These are phyloP conservation scores for Pontederia crassipes DNA, from an alignment of 176 grass and related monocot genomes.

Conservation along the genomic window DNA sequence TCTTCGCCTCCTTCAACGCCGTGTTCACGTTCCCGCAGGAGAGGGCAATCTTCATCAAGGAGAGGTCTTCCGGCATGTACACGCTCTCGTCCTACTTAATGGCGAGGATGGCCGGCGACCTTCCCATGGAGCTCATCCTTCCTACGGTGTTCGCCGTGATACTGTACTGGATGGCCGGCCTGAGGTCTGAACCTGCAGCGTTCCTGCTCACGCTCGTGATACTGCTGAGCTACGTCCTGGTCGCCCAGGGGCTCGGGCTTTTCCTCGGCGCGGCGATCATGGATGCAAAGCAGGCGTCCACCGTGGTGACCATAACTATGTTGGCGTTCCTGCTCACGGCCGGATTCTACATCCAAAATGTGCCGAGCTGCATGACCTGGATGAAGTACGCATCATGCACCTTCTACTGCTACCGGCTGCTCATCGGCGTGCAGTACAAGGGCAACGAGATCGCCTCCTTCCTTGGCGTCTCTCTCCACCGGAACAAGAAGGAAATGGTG, in stretches of 20 bases:
- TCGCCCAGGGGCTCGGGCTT: conserved; percentile 63
- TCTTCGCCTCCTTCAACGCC: conserved; percentile 93
- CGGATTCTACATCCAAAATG: conserved; percentile 72
- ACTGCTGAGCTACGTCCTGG: conserved; percentile 63
- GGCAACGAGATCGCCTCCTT: conserved; percentile 17
- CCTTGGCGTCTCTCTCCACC: background rate
- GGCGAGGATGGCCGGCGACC: conserved; percentile 73
- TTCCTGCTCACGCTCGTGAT: conserved; percentile 65
- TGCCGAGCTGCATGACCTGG: conserved; percentile 70
- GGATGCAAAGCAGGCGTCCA: conserved; percentile 87
- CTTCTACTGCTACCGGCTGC: conserved; percentile 80
- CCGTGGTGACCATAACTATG: conserved; percentile 67
- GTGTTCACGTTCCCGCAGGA: conserved; percentile 93
- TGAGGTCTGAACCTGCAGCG: conserved; percentile 35
- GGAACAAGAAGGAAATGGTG: conserved; percentile 1
- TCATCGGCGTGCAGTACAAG: conserved; percentile 72
- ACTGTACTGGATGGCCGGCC: conserved; percentile 86
- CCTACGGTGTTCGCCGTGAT: conserved; percentile 55
- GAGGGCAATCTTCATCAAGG: conserved; percentile 44
- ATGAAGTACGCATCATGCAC: conserved; percentile 91
- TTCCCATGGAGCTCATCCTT: conserved; percentile 90
- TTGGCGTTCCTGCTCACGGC: conserved; percentile 88
- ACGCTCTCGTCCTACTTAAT: conserved; percentile 83
- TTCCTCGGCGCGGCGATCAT: conserved; percentile 73
- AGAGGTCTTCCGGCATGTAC: conserved; percentile 87